Evolutionary conservation across 129 eudicot genomes (phyloP).

Genomic region (Rutidosis leptorrhynchoides): DNA sequence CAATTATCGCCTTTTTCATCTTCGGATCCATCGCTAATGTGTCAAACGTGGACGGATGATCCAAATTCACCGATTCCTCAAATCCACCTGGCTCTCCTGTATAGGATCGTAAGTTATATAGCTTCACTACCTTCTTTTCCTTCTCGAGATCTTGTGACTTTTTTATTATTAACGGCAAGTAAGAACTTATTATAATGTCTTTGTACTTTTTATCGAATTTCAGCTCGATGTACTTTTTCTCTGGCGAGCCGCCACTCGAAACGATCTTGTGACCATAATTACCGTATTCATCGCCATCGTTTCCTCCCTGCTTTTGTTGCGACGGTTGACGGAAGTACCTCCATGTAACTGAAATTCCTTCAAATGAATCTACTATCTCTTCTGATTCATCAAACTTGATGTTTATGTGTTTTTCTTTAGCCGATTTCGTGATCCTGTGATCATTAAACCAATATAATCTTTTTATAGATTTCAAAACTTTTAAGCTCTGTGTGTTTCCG

Average conservation of each 20-base stretch:
- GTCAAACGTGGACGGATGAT: slow-evolving; percentile 66
- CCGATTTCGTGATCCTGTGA: slow-evolving; percentile 38
- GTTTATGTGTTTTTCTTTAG: slow-evolving; percentile 38
- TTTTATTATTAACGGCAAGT: slow-evolving; percentile 39
- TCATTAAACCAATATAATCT: neutral
- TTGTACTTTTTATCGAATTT: too few relatives aligned
- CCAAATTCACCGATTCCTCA: slow-evolving; percentile 49
- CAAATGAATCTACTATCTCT: too few relatives aligned
- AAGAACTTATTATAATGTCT: slow-evolving; percentile 33
- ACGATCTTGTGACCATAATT: slow-evolving; percentile 6
- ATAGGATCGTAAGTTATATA: slow-evolving; percentile 45
- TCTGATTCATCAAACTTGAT: slow-evolving; percentile 42
- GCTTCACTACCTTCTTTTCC: slow-evolving; percentile 45
- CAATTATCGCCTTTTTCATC: too few relatives aligned
- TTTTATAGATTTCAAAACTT: too few relatives aligned
- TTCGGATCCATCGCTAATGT: too few relatives aligned
- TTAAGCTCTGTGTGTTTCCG: too few relatives aligned
- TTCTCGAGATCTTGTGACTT: slow-evolving; percentile 36
- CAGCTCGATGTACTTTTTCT: slow-evolving; percentile 40
- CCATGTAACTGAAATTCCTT: slow-evolving; percentile 45
- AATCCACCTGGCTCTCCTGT: neutral
- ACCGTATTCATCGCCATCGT: slow-evolving; percentile 8
- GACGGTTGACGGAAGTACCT: slow-evolving; percentile 30
- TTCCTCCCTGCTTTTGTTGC: neutral
- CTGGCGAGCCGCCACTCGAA: slow-evolving; percentile 24